Percentiles rank a stretch among this genome's conserved stretches.
These are phyloP conservation scores for Candida incommunis DNA, from an alignment of 805 yeast species.

Conservation along the genomic window DNA sequence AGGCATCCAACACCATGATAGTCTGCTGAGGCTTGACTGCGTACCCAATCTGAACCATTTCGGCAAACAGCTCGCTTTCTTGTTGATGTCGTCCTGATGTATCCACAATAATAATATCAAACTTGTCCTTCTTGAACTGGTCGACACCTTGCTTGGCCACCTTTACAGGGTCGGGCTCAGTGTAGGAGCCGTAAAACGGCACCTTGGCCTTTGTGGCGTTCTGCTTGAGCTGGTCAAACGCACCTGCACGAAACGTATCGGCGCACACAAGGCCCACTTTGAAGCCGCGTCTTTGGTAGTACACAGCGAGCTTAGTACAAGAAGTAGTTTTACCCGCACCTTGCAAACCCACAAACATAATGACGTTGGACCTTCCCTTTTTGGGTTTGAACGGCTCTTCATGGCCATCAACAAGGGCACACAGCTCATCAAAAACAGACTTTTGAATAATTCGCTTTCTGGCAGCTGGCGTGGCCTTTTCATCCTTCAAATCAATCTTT, in stretches of 20 bases:
- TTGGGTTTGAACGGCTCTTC: slow-evolving; percentile 61
- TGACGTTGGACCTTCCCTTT: slow-evolving; percentile 63
- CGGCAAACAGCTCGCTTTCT: slow-evolving; percentile 79
- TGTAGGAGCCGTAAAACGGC: slow-evolving; percentile 89
- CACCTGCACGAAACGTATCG: slow-evolving; percentile 98
- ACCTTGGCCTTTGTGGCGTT: slow-evolving; percentile 91
- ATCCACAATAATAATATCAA: slow-evolving; percentile 89
- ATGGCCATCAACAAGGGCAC: slow-evolving; percentile 64
- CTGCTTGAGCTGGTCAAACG: slow-evolving; percentile 95
- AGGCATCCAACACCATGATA: slow-evolving; percentile 92
- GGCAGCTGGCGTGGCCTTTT: slow-evolving; percentile 38
- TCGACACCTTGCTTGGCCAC: slow-evolving; percentile 88
- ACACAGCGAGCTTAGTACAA: slow-evolving; percentile 91
- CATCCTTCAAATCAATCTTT: slow-evolving; percentile 38
- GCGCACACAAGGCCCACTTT: slow-evolving; percentile 97
- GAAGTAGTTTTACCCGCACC: slow-evolving; percentile 99
- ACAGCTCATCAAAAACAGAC: slow-evolving; percentile 86
- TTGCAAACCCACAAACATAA: slow-evolving; percentile 97
- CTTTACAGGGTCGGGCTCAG: slow-evolving; percentile 89
- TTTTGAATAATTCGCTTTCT: slow-evolving; percentile 76
- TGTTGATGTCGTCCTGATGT: slow-evolving; percentile 97
- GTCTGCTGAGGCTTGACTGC: slow-evolving; percentile 91
- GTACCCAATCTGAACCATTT: slow-evolving; percentile 85
- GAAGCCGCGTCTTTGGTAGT: slow-evolving; percentile 83
- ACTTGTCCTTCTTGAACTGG: slow-evolving; percentile 78